Conservation (phyloP, 805 yeast species). For the Yarrowia osloensis region DNA sequence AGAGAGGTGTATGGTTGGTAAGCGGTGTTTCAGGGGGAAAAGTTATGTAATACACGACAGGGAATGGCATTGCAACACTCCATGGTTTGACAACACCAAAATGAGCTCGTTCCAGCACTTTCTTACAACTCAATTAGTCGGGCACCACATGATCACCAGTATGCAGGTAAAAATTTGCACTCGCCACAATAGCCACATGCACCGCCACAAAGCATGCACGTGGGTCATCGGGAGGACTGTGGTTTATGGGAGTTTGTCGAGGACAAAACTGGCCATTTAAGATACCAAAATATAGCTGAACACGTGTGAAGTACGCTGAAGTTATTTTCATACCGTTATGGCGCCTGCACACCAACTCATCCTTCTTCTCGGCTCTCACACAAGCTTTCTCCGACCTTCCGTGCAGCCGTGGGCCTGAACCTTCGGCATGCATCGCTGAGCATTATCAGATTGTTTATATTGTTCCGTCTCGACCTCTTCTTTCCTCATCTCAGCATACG, state of each 20-base stretch:
- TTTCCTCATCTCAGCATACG: background rate
- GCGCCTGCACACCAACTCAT: too few species aligned
- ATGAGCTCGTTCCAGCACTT: background rate
- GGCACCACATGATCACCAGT: background rate
- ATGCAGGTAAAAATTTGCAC: background rate
- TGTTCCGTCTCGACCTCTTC: too few species aligned
- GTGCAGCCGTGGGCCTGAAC: slow-evolving; percentile 16
- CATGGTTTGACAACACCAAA: too few species aligned
- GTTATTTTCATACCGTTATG: too few species aligned
- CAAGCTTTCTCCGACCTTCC: slow-evolving; percentile 4
- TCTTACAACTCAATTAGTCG: background rate
- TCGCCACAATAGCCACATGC: slow-evolving; percentile 17
- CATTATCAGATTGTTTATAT: slow-evolving; percentile 4
- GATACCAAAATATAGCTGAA: background rate
- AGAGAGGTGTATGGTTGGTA: too few species aligned
- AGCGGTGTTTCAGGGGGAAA: too few species aligned
- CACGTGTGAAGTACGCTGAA: too few species aligned
- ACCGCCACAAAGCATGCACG: slow-evolving; percentile 10
- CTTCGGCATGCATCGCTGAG: background rate
- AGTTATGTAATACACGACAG: too few species aligned
- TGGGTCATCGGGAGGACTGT: background rate
- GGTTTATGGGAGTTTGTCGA: background rate
- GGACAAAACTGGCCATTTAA: too few species aligned
- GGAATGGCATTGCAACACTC: too few species aligned
- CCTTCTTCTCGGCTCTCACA: background rate